Base-by-base conservation (phyloP, 129 eudicot genomes). In the Flaveria robusta region DNA sequence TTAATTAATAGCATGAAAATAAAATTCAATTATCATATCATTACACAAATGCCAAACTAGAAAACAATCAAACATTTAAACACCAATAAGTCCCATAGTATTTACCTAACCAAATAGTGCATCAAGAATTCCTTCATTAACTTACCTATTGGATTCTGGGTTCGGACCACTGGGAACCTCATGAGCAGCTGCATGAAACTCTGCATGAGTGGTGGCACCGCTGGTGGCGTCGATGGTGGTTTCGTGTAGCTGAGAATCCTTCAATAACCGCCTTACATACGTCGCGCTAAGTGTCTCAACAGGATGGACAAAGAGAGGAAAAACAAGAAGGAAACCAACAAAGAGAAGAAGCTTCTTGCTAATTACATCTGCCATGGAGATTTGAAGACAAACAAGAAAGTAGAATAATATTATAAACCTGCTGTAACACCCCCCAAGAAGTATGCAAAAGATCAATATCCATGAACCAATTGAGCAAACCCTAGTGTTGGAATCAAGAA, bases 91-190 rank as follows among this genome's bases (percentile, higher is more conserved):
- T 42, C 47, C 71, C 64, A 78, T 45, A 59, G n/a, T 73, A 72
- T 60, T 26, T 51, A 68, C 75, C 42, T 34, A 81, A 45, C 85
- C 47, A 77, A 58, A 55, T 8, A 22, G 73, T 71, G 65, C 78
- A 74, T 50, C 41, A 26, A 18, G 9, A 66, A 26, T 56, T 74
- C 75, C 83, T 66, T 56, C 79, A 26, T 50, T 51, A 47, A 23
- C 55, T 78, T 80, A 85, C 86, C 76, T 71, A 86, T 87, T 87
- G 74, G 88, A 84, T 67, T 87, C 91, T 1, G 94, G 94, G 70
- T 88, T 88, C 10, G 91, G 88, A 77, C 91, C 91, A 51, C 88
- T 87, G 3, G 94, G 94, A 70, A 88, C 94, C 49, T 86, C 85
- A 81, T 86, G 94, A 71, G 94, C 90, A 71, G 82, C 90, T 43